Conservation (phyloP, 257 asterid species). For the Plantago ovata region DNA sequence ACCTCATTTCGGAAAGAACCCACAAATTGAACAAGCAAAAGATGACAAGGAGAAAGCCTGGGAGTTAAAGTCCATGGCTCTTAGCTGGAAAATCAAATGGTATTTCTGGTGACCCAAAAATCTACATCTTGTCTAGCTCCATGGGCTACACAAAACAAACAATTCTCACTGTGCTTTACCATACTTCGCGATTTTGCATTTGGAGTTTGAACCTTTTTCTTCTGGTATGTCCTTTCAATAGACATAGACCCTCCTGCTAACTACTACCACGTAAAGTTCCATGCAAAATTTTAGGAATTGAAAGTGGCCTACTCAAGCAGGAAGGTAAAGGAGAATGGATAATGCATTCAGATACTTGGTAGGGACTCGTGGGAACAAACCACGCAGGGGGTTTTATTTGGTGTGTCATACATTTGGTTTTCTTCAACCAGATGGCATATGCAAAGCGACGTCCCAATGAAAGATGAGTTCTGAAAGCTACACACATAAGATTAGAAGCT, state of each 20-base stretch:
- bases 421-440: background rate
- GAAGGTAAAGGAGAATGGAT: background rate
- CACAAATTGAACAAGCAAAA: background rate
- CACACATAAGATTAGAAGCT: background rate
- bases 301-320: background rate
- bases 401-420: too few species aligned
- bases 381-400: too few species aligned
- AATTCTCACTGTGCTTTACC: background rate
- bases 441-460: too few species aligned
- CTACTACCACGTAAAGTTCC: background rate
- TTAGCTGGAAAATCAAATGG: constrained; percentile 5
- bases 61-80: background rate
- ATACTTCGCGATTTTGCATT: background rate
- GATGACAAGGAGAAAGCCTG: constrained; percentile 11
- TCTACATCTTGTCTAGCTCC: background rate
- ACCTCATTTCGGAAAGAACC: too few species aligned
- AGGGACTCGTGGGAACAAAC: too few species aligned
- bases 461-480: background rate
- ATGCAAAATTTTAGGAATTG: background rate
- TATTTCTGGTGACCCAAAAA: background rate
- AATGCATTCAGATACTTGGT: too few species aligned
- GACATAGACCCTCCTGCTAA: background rate
- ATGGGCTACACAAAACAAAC: constrained; percentile 4
- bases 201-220: constrained; percentile 6
- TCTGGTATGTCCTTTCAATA: background rate